Evolutionary conservation across 1,284 basidiomycete species (phyloP).

Genomic region (Tylopilus orsonianus): DNA sequence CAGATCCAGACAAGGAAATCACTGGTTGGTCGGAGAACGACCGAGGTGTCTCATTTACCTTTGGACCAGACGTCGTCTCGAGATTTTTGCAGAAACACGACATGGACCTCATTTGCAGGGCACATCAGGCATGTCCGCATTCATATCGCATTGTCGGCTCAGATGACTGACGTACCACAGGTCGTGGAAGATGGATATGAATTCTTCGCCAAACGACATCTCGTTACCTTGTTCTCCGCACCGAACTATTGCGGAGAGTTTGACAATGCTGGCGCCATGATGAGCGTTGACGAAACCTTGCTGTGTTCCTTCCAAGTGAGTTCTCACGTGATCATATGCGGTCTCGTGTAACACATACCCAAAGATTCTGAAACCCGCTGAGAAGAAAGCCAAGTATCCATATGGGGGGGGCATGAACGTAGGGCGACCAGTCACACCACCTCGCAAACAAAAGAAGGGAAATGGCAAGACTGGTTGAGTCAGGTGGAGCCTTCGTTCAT

Average conservation of each 20-base stretch:
- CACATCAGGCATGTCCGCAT: slow-evolving; percentile 76
- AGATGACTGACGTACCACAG: slow-evolving; percentile 37
- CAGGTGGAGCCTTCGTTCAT: slow-evolving; percentile 27
- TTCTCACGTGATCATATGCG: slow-evolving; percentile 22
- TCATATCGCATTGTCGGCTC: slow-evolving; percentile 6
- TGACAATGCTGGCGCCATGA: slow-evolving; percentile 99
- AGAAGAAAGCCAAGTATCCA: slow-evolving; percentile 96
- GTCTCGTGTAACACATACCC: slow-evolving; percentile 3
- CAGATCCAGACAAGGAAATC: slow-evolving; percentile 99
- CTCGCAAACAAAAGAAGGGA: slow-evolving; percentile 82
- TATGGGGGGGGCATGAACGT: slow-evolving; percentile 79
- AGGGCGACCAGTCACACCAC: slow-evolving; percentile 77
- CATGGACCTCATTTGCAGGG: slow-evolving; percentile 99
- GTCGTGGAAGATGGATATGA: slow-evolving; percentile 99
- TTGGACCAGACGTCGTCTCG: slow-evolving; percentile 97
- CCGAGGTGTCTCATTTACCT: slow-evolving; percentile 97
- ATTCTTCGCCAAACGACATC: slow-evolving; percentile 96
- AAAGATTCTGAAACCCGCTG: slow-evolving; percentile 97
- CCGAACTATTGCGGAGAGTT: slow-evolving; percentile 99
- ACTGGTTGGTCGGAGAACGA: slow-evolving; percentile 99
- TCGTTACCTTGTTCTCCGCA: slow-evolving; percentile 97
- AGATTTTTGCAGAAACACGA: slow-evolving; percentile 99
- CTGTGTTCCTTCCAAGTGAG: slow-evolving; percentile 97
- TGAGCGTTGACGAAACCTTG: slow-evolving; percentile 98
- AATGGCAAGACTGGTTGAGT: slow-evolving; percentile 67